Percentiles rank a stretch among this genome's conserved stretches.
Evolutionary conservation across 208 protist species (phyloP).

Genomic region (Crithidia brevicula): DNA sequence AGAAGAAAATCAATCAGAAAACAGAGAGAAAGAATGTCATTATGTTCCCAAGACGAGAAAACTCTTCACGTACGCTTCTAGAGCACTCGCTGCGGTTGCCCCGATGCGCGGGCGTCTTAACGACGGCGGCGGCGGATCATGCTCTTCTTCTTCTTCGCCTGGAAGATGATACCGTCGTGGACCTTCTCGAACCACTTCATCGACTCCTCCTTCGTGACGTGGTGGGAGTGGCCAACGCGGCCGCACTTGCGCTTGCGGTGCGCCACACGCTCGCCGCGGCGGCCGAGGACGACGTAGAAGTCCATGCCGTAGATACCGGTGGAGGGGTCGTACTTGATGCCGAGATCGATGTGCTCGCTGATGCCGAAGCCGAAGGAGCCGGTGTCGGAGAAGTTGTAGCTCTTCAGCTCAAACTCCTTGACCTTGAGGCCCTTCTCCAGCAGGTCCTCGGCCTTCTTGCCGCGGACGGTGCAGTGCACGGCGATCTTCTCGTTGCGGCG

Average conservation of each 20-base stretch:
- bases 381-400: conserved; percentile 96
- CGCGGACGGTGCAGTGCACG: conserved; percentile 98
- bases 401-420: conserved; percentile 99
- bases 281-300: conserved; percentile 98
- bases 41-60: conserved; percentile 23
- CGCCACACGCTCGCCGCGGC: conserved; percentile 97
- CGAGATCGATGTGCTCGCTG: conserved; percentile 99
- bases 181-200: conserved; percentile 99
- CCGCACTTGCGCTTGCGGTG: conserved; percentile 84
- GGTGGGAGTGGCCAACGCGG: conserved; percentile 95
- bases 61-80: neutral
- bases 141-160: conserved; percentile 96
- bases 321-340: conserved; percentile 99
- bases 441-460: conserved; percentile 99
- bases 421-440: conserved; percentile 99
- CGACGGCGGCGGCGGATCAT: conserved; percentile 98
- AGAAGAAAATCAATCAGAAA: conserved; percentile 18
- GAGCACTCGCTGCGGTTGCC: too few relatives aligned
- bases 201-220: conserved; percentile 97
- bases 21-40: conserved; percentile 10
- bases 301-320: conserved; percentile 99
- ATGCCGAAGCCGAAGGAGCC: conserved; percentile 99
- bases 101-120: conserved; percentile 84
- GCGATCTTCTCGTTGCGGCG: conserved; percentile 99
- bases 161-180: conserved; percentile 97